phyloP scores from a whole-genome alignment of 805 yeast species.

The Hanseniaspora mollemarum region DNA sequence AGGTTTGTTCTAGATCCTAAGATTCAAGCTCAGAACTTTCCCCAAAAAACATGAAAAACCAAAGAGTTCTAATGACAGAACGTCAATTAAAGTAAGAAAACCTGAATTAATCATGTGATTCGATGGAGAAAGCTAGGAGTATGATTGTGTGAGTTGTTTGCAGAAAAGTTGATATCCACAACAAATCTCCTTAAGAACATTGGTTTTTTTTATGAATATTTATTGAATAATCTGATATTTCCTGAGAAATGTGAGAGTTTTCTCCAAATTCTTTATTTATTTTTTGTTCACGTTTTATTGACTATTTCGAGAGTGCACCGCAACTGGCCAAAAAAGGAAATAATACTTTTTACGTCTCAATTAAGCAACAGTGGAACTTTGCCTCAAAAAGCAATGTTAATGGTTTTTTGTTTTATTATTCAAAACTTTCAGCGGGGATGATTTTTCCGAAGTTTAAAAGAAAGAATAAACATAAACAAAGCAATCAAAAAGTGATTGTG shows the following conservation, averaged over 20 bases:
- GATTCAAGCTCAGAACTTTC: neutral
- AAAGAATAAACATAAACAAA: no score
- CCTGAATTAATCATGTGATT: neutral
- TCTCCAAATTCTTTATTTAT: no score
- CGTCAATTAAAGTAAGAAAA: constrained; percentile 11
- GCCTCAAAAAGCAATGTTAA: no score
- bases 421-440: neutral
- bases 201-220: neutral
- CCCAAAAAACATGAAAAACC: neutral
- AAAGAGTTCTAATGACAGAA: constrained; percentile 10
- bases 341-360: no score
- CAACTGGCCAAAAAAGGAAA: no score
- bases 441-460: neutral
- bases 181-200: constrained; percentile 9
- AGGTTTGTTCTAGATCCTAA: constrained; percentile 12
- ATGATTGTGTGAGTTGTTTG: neutral
- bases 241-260: neutral
- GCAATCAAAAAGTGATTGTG: no score
- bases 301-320: no score
- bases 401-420: no score
- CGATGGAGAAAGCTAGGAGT: neutral
- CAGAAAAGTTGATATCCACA: constrained; percentile 9
- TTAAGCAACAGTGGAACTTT: no score
- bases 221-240: no score
- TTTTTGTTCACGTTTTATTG: no score